Percentiles rank a stretch among this genome's conserved stretches.
These are phyloP conservation scores for Magnusiomyces magnusii DNA, from an alignment of 1,139 yeast genomes.

Conservation along the genomic window DNA sequence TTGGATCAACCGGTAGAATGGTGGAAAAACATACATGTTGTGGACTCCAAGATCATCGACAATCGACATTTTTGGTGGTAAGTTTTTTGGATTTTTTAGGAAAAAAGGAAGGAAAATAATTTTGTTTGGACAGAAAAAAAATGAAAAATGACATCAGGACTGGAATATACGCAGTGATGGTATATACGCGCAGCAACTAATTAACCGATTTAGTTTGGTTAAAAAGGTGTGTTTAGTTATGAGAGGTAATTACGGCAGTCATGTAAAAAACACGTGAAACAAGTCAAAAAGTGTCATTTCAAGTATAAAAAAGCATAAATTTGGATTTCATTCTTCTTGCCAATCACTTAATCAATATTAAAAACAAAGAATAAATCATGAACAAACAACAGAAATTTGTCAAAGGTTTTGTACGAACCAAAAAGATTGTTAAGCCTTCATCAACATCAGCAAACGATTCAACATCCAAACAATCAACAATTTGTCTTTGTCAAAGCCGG, in stretches of 20 bases:
- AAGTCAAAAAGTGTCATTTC: not conserved
- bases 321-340: not conserved
- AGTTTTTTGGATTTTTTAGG: not conserved
- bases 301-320: too few relatives aligned
- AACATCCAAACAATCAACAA: constrained; percentile 9
- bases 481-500: constrained; percentile 63
- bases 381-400: not conserved
- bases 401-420: not conserved
- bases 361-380: too few relatives aligned
- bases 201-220: too few relatives aligned
- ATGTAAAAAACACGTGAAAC: too few relatives aligned
- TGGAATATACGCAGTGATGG: too few relatives aligned
- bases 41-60: constrained; percentile 10
- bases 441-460: not conserved
- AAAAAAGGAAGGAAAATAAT: not conserved
- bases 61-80: not conserved
- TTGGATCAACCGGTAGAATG: not conserved
- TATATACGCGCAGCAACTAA: too few relatives aligned
- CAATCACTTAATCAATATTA: too few relatives aligned
- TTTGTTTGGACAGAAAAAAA: too few relatives aligned
- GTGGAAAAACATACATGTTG: constrained; percentile 13
- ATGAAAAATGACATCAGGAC: too few relatives aligned
- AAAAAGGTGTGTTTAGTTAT: too few relatives aligned
- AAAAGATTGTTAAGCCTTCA: not conserved
- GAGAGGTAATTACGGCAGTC: too few relatives aligned